Percentiles rank a stretch among this genome's conserved stretches.
Evolutionary conservation across 352 stramenopile species (phyloP).

Genomic region (Aphanomyces euteiches): DNA sequence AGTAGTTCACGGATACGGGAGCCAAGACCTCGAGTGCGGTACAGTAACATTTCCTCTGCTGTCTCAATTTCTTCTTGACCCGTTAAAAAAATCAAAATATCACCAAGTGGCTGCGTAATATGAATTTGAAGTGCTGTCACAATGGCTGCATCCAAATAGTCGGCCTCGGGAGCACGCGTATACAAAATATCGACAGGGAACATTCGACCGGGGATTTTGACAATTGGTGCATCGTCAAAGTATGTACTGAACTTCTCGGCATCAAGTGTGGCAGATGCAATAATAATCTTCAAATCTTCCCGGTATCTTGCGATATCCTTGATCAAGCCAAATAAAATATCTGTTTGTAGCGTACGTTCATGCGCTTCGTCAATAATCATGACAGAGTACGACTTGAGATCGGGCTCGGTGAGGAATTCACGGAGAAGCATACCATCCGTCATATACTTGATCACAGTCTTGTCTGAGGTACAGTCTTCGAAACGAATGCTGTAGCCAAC

Average conservation of each 20-base stretch:
- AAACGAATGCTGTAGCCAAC: constrained; percentile 99
- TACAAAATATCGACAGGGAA: constrained; percentile 97
- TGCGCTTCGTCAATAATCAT: constrained; percentile 99
- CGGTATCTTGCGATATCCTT: constrained; percentile 97
- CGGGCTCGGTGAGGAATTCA: constrained; percentile 98
- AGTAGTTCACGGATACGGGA: constrained; percentile 97
- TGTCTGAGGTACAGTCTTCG: constrained; percentile 98
- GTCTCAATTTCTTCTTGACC: constrained; percentile 99
- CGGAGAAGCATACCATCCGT: constrained; percentile 99
- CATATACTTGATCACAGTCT: constrained; percentile 99
- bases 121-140: constrained; percentile 99
- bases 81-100: constrained; percentile 99
- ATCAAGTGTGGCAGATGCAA: constrained; percentile 96
- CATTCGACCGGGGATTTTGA: constrained; percentile 98
- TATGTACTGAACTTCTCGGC: constrained; percentile 98
- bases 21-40: constrained; percentile 91
- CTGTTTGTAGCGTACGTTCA: constrained; percentile 97
- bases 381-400: constrained; percentile 94
- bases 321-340: constrained; percentile 99
- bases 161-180: constrained; percentile 96
- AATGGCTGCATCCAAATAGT: constrained; percentile 98
- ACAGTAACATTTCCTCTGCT: constrained; percentile 92
- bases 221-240: constrained; percentile 98
- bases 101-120: constrained; percentile 95
- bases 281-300: constrained; percentile 97